Evolutionary conservation across 192 early-diverging fungal species (phyloP), one percentile per base, ranked within the genome.

Genomic region (Gonapodya prolifera): DNA sequence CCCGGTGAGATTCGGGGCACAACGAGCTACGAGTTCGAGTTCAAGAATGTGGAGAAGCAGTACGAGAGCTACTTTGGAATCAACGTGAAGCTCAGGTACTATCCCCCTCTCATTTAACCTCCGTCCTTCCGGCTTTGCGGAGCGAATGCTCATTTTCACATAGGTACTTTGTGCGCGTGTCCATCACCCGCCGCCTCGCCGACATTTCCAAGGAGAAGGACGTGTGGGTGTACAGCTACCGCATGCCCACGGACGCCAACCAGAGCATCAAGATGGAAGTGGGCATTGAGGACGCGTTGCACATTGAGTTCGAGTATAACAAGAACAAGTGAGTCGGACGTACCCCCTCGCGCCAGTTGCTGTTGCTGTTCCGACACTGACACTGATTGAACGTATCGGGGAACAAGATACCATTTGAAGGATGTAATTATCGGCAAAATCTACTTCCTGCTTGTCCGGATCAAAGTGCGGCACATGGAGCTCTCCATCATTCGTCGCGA

Each of bases 291-390:
- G 98, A 98, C 81, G 96, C 95, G 79, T 83, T 99, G 75, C 98
- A 99, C 79, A 99, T 99, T 81, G 98, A 99, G 80, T 99, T 99
- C 75, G 98, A 99, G 87, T 98, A 98, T 85, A 99, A 98, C 88
- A 98, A 96, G 82, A 94, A 92, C 75, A 96, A 92, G 92, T 99
- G 84, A 77, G 86, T 83, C 18, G 2, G 29, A 61, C 61, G 70
- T 35, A n/a, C n/a, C n/a, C n/a, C 33, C 30, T 33, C 34, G 30
- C 1, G 74, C 30, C 29, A n/a, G n/a, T n/a, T n/a, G n/a, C n/a
- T n/a, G n/a, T n/a, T n/a, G n/a, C n/a, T n/a, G n/a, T n/a, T n/a
- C n/a, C n/a, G 31, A n/a, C n/a, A n/a, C n/a, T n/a, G n/a, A n/a
- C n/a, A n/a, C n/a, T n/a, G n/a, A 1, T 16, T 28, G 23, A n/a